phyloP scores from a whole-genome alignment of 371 early-diverging fungal genomes.

The Mucor mucedo region DNA sequence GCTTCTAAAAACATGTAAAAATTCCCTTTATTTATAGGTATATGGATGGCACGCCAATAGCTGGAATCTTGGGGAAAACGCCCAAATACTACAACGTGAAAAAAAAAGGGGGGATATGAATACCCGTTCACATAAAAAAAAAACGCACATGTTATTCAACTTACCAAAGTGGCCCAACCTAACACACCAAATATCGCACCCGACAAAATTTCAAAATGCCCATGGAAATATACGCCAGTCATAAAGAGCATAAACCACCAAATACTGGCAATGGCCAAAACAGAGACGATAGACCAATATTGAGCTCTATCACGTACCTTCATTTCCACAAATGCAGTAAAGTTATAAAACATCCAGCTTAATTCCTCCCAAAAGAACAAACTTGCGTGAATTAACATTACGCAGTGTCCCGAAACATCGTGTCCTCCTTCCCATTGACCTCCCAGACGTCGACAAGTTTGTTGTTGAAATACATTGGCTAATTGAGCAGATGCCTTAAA shows the following conservation, averaged over 20 bases:
- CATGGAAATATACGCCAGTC: constrained; percentile 85
- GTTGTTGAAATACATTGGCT: constrained; percentile 35
- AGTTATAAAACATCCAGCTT: constrained; percentile 35
- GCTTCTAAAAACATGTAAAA: neutral
- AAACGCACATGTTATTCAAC: constrained; percentile 5
- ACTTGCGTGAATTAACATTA: constrained; percentile 83
- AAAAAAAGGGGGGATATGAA: neutral
- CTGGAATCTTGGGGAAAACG: constrained; percentile 37
- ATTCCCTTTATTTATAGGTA: neutral
- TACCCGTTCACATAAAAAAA: neutral
- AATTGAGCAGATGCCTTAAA: constrained; percentile 4
- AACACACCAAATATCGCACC: constrained; percentile 73
- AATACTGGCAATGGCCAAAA: constrained; percentile 47
- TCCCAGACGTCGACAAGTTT: constrained; percentile 65
- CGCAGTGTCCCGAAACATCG: constrained; percentile 91
- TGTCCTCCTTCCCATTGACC: constrained; percentile 80
- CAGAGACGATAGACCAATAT: constrained; percentile 37
- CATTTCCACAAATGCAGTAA: constrained; percentile 26
- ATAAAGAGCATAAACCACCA: constrained; percentile 81
- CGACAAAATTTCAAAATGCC: constrained; percentile 69
- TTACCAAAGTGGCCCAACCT: constrained; percentile 68
- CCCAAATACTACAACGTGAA: constrained; percentile 38
- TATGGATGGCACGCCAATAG: constrained; percentile 18
- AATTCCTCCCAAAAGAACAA: constrained; percentile 83
- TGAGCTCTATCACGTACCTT: constrained; percentile 23